Conservation (phyloP, 2,329 filamentous ascomycete species). For the Fusarium foetens region DNA sequence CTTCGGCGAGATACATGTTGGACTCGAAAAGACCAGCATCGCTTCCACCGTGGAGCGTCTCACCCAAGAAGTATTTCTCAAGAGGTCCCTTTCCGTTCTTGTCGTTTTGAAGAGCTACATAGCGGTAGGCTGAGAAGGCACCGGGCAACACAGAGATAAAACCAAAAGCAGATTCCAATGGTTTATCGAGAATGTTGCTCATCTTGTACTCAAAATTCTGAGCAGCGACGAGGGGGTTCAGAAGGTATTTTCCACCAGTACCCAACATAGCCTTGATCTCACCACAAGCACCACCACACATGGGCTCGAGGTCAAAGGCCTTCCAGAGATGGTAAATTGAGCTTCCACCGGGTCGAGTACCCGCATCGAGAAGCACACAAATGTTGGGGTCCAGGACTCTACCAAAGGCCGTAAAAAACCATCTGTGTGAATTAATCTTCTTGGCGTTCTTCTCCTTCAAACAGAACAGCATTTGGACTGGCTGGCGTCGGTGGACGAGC, state of each 20-base stretch:
- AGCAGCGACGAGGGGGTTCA: constrained; percentile 93
- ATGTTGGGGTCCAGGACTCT: constrained; percentile 94
- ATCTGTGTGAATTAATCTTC: constrained; percentile 99
- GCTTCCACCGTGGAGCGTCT: constrained; percentile 91
- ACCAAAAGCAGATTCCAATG: constrained; percentile 94
- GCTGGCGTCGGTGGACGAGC: constrained; percentile 85
- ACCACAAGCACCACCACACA: constrained; percentile 96
- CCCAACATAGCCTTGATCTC: constrained; percentile 99
- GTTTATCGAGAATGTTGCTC: constrained; percentile 99
- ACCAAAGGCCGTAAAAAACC: constrained; percentile 99
- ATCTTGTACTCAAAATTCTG: constrained; percentile 99
- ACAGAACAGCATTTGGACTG: constrained; percentile 97
- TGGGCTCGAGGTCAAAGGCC: constrained; percentile 95
- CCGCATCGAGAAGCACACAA: constrained; percentile 94
- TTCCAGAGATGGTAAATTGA: constrained; percentile 99
- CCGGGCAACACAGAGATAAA: constrained; percentile 97
- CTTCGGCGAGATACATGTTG: constrained; percentile 99
- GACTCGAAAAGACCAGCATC: constrained; percentile 97
- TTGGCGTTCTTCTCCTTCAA: constrained; percentile 99
- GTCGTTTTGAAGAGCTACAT: constrained; percentile 94
- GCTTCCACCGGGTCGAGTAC: constrained; percentile 91
- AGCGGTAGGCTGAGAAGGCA: constrained; percentile 98
- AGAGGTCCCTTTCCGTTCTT: constrained; percentile 92
- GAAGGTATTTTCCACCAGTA: constrained; percentile 81
- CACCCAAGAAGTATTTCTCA: constrained; percentile 96